Base-by-base conservation (phyloP, 2,329 filamentous ascomycete genomes). In the Colletotrichum spinosum region DNA sequence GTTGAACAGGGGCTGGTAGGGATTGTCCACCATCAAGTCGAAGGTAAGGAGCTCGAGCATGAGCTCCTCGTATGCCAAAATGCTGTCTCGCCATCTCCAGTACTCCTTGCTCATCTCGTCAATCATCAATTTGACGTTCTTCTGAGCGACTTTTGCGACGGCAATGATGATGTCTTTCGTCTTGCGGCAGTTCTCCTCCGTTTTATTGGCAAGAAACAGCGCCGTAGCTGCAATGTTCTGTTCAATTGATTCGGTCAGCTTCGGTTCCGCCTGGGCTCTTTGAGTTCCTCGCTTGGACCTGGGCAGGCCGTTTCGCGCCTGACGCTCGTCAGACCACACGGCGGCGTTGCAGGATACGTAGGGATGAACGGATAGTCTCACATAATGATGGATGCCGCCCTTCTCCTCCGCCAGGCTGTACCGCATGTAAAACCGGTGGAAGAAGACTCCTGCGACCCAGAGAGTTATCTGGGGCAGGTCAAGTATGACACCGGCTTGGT, bases 61-160 rank as follows among this genome's bases (percentile, higher is more conserved):
- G 48, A 95, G 83, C 75, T 98, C 96, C 79, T 99, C 96, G 74
- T 97, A 93, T 69, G 92, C 90, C 12, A 98, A 82, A 62, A 99
- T 97, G 64, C 91, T 96, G 75, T 99, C 96, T 67, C 94, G 88
- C 96, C 96, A 99, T 73, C 92, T 89, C 96, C 96, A 99, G 76
- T 96, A 99, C 75, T 99, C 96, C 74, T 97, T 98, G 70, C 92
- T 97, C 77, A 98, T 94, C 78, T 98, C 96, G 75, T 99, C 96
- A 56, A 98, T 92, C 58, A 95, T 84, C 65, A 97, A 87, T 72
- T 93, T 92, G 2, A 93, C 85, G 71, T 98, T 95, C 81, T 99
- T 98, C 78, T 97, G 94, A 35, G 95, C 96, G 17, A 97, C 93
- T 70, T 95, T 93, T 66, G 94, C 96, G 72, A 97, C 96, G 1